These are phyloP conservation scores for Claviceps arundinis DNA, from an alignment of 2,329 filamentous ascomycete species.

Conservation along the genomic window DNA sequence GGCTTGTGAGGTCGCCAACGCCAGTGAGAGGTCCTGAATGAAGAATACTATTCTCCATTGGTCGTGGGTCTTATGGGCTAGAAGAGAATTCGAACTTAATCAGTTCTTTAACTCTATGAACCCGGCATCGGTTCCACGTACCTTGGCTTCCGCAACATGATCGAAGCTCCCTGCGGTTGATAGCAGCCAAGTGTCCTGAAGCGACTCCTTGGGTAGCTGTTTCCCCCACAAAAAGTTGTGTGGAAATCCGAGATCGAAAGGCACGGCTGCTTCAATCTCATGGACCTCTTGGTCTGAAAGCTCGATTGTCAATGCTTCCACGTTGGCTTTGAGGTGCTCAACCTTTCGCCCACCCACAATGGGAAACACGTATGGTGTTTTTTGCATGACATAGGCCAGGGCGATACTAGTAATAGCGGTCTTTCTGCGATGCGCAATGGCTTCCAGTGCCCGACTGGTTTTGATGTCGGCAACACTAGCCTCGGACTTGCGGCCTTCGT, in stretches of 20 bases:
- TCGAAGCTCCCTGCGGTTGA: conserved; percentile 36
- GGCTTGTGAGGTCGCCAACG: conserved; percentile 16
- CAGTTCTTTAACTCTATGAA: neutral
- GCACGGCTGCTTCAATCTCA: conserved; percentile 48
- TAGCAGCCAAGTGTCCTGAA: conserved; percentile 29
- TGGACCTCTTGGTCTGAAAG: conserved; percentile 49
- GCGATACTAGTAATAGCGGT: conserved; percentile 38
- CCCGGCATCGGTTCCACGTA: conserved; percentile 8
- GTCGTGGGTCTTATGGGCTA: conserved; percentile 29
- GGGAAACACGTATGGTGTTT: conserved; percentile 60
- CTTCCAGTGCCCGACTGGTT: conserved; percentile 32
- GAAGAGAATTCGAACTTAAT: neutral
- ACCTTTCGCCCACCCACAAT: conserved; percentile 58
- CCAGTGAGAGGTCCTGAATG: conserved; percentile 18
- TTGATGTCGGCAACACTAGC: conserved; percentile 40
- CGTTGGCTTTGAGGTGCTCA: conserved; percentile 56
- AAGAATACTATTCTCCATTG: conserved; percentile 28
- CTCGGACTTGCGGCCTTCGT: conserved; percentile 23
- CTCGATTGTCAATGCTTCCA: conserved; percentile 49
- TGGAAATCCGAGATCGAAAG: conserved; percentile 57
- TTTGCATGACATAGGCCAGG: conserved; percentile 60
- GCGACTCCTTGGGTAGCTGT: conserved; percentile 21
- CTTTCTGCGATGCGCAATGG: conserved; percentile 31
- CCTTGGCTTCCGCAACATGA: conserved; percentile 31
- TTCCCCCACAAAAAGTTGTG: conserved; percentile 40